Evolutionary conservation across 257 asterid species (phyloP).

Genomic region (Solanum ossicruentum): DNA sequence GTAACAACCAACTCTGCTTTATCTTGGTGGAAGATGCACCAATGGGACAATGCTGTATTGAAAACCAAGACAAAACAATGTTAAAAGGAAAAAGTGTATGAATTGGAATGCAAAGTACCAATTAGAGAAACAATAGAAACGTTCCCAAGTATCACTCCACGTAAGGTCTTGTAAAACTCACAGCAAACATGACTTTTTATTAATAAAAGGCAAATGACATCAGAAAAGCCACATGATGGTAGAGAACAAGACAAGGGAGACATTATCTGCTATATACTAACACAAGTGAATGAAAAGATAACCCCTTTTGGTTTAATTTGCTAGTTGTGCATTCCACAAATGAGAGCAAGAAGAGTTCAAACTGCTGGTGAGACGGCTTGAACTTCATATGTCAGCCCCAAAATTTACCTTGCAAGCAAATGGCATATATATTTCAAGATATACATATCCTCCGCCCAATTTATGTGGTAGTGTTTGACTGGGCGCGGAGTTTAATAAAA

Average conservation of each 20-base stretch:
- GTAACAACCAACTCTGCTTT: slow-evolving; percentile 77
- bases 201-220: neutral
- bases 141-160: neutral
- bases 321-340: neutral
- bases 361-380: neutral
- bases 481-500: neutral
- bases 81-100: neutral
- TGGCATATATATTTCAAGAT: neutral
- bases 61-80: slow-evolving; percentile 26
- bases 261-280: neutral
- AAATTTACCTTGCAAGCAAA: neutral
- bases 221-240: neutral
- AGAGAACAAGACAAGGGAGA: neutral
- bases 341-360: neutral
- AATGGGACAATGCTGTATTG: slow-evolving; percentile 68
- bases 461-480: neutral
- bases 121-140: neutral
- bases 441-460: neutral
- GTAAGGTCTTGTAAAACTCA: neutral
- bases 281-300: neutral
- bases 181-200: neutral
- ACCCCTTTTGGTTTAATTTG: neutral
- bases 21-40: slow-evolving; percentile 94
- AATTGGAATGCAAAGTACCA: neutral
- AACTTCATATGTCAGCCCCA: neutral